A percentile compares a stretch with the other conserved stretches of the same genome.
Conservation (phyloP, 2,329 filamentous ascomycete species). For the Ophiostoma sp. region DNA sequence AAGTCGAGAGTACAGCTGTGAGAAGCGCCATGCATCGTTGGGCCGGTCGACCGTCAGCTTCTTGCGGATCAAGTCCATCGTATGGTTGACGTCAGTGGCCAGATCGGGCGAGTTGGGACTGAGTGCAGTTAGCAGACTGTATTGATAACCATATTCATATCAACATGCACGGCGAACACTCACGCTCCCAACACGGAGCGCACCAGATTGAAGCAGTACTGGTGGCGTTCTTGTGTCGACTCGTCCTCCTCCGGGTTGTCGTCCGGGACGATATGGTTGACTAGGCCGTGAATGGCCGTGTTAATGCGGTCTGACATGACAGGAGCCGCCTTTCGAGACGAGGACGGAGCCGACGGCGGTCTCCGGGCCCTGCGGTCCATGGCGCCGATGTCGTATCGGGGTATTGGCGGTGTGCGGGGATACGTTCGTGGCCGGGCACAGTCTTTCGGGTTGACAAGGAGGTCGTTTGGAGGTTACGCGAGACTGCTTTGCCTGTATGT, state of each 20-base stretch:
- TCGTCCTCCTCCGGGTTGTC: conserved; percentile 62
- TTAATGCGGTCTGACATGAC: conserved; percentile 65
- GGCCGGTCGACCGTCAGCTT: conserved; percentile 74
- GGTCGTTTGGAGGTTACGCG: background rate
- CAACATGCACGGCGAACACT: conserved; percentile 24
- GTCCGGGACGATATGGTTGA: conserved; percentile 66
- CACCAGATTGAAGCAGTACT: conserved; percentile 52
- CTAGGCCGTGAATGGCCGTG: conserved; percentile 72
- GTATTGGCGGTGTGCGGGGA: conserved; percentile 5
- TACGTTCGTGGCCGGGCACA: background rate
- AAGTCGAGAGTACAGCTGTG: conserved; percentile 83
- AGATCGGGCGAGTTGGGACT: conserved; percentile 45
- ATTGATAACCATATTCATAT: background rate
- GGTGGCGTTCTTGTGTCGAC: conserved; percentile 62
- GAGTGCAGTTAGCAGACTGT: background rate
- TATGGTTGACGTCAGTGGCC: conserved; percentile 77
- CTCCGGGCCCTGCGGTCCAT: conserved; percentile 23
- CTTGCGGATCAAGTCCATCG: conserved; percentile 85
- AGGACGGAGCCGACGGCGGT: conserved; percentile 13
- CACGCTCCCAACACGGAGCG: conserved; percentile 50
- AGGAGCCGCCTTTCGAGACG: conserved; percentile 43
- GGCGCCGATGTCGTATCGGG: conserved; percentile 16
- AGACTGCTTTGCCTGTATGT: background rate
- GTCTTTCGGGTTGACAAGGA: background rate
- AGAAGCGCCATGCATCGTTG: conserved; percentile 75